These are phyloP conservation scores for Kokia cookei DNA, from an alignment of 441 rosid species.

Conservation along the genomic window DNA sequence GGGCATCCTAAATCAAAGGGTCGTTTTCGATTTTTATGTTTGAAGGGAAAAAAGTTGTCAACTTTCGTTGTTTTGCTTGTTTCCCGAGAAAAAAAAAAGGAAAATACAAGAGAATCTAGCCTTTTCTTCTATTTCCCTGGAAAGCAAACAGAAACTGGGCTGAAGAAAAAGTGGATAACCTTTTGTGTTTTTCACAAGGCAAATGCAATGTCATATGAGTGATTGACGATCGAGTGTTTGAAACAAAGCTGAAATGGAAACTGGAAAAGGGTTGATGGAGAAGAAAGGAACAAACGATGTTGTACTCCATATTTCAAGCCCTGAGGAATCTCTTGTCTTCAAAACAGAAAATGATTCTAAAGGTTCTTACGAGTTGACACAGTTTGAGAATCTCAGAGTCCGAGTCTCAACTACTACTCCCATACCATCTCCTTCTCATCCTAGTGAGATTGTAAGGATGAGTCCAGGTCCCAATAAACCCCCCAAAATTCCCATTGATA, in stretches of 20 bases:
- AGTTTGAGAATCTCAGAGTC: constrained; percentile 4
- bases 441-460: constrained; percentile 5
- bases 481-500: constrained; percentile 19
- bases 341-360: background rate
- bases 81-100: background rate
- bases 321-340: background rate
- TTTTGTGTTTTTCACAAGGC: too few relatives aligned
- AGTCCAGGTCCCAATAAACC: constrained; percentile 28
- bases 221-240: too few relatives aligned
- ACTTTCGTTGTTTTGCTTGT: background rate
- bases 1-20: background rate
- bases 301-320: constrained; percentile 27
- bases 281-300: constrained; percentile 33
- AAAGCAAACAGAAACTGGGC: background rate
- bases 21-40: background rate
- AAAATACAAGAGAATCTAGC: too few relatives aligned
- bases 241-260: background rate
- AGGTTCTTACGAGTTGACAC: background rate
- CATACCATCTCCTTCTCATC: constrained; percentile 12
- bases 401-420: constrained; percentile 3
- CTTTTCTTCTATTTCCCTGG: background rate
- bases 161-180: background rate
- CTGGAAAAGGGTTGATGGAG: constrained; percentile 9
- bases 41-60: background rate
- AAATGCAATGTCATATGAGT: too few relatives aligned